Evolutionary conservation across 2,329 filamentous ascomycete genomes (phyloP), one percentile per base, ranked within the genome.

Genomic region (Pseudopyricularia cyperi): DNA sequence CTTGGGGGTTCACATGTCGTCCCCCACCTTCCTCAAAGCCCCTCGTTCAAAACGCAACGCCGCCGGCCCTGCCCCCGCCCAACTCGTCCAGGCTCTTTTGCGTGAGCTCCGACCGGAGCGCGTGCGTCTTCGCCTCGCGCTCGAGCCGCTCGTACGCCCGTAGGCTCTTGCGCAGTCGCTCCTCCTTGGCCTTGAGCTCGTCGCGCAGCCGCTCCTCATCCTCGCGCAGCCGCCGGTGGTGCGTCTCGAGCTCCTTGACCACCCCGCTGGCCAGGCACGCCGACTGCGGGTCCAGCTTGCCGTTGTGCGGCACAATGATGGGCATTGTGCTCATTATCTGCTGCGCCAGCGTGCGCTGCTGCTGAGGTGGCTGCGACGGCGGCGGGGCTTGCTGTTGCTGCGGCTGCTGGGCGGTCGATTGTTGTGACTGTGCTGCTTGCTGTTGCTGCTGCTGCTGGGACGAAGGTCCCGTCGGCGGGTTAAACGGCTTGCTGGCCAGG

Each of bases 121-220:
- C 73, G 66, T 75, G 75, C 1, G 72, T 69, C 50, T 72, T 71
- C 4, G 71, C 69, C 59, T 82, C 78, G 26, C 77, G 68, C 60
- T 77, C 73, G 46, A 77, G 66, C 58, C 69, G 70, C 52, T 80
- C 72, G 74, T 77, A 82, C 28, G 68, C 58, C 46, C 72, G 69
- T 35, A 82, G 64, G 52, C 69, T 75, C 63, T 72, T 74, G 30
- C 76, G 68, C 37, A 80, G 63, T 55, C 72, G 72, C 42, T 80
- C 78, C 58, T 80, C 72, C 60, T 76, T 78, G 24, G 58, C 59
- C 19, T 72, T 68, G 30, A 78, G 63, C 51, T 81, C 77, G 42
- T 75, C 70, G 2, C 78, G 70, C 34, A 79, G 58, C 55, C 72
- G 73, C 61, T 80, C 77, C 59, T 80, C 78, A 46, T 82, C 78